A percentile compares a stretch with the other conserved stretches of the same genome.
Evolutionary conservation across 2,329 filamentous ascomycete species (phyloP).

Genomic region (Botrytis fabae): DNA sequence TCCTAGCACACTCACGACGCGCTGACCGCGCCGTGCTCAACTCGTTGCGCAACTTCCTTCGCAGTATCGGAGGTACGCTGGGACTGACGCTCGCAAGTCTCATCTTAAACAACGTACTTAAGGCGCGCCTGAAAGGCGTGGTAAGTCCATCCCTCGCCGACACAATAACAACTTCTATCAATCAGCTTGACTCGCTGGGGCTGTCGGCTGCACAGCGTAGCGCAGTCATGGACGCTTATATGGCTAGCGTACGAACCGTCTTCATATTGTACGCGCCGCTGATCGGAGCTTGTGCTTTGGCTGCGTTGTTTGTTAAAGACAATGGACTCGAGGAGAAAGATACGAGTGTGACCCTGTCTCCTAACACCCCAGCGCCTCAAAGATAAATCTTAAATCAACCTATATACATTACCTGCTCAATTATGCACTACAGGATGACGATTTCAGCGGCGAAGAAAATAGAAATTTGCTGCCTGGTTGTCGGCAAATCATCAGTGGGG

Average conservation of each 20-base stretch:
- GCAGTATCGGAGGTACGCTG: constrained; percentile 36
- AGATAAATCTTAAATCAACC: constrained; percentile 6
- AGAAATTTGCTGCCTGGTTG: too few relatives aligned
- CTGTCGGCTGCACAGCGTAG: neutral
- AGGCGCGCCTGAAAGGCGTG: neutral
- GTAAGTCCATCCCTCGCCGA: neutral
- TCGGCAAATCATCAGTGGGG: too few relatives aligned
- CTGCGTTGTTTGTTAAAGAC: constrained; percentile 2
- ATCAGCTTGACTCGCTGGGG: neutral
- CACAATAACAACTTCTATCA: constrained; percentile 16
- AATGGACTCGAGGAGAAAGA: constrained; percentile 16
- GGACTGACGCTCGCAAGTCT: constrained; percentile 26
- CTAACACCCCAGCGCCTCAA: neutral
- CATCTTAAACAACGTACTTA: constrained; percentile 23
- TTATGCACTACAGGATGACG: too few relatives aligned
- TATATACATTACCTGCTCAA: too few relatives aligned
- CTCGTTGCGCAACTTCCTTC: constrained; percentile 37
- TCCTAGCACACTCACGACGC: constrained; percentile 34
- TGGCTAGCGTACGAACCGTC: constrained; percentile 34
- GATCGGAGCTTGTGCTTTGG: constrained; percentile 14
- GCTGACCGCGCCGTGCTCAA: constrained; percentile 39
- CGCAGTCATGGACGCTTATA: constrained; percentile 32
- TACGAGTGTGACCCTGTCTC: constrained; percentile 1
- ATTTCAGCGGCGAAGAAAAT: too few relatives aligned
- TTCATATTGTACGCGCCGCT: constrained; percentile 29